Evolutionary conservation across 2,329 filamentous ascomycete genomes (phyloP), one percentile per base, ranked within the genome.

Genomic region (Metarhizium sp.): DNA sequence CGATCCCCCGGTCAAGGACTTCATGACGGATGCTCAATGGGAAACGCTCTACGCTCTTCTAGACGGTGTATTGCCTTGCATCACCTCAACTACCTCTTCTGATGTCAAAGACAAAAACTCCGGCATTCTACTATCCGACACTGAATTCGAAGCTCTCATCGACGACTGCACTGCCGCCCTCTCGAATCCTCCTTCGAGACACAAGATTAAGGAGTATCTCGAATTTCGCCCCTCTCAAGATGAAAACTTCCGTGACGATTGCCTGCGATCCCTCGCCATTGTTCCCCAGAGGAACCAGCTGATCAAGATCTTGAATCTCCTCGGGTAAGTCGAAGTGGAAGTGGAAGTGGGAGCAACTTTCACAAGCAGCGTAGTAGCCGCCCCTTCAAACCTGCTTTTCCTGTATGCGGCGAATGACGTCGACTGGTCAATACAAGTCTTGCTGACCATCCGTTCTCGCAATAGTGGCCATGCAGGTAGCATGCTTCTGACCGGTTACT

Each of bases 401-500:
- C 10, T 25, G n/a, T 11, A 43, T 18, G 6, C n/a, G 16, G n/a
- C 16, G 10, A 16, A 43, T 18, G 10, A 25, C 3, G 4, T 25
- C 25, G 25, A 25, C 4, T 25, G 25, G 25, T 25, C 25, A 25
- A 25, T 25, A 25, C 25, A 25, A 25, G 16, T 18, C 18, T 45
- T 30, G 45, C 45, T 48, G 30, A 48, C 45, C 4, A 48, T 34
- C 32, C 36, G 18, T 32, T 3, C 25, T 29, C 45, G 11, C 20
- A 4, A 47, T 36, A 88, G 84, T 58, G 84, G 83, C 25, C 78
- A 81, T 38, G 67, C 78, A 3, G 86, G 86, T 30, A 82, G 83
- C 30, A 69, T 87, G 18, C 66, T 87, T 6, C 73, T 89, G 50
- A 90, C 87, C 0, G 86, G 87, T n/a, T 80, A 84, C 65, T 75